phyloP scores from a whole-genome alignment of 169 alveolate genomes.

The Plasmodium inui region DNA sequence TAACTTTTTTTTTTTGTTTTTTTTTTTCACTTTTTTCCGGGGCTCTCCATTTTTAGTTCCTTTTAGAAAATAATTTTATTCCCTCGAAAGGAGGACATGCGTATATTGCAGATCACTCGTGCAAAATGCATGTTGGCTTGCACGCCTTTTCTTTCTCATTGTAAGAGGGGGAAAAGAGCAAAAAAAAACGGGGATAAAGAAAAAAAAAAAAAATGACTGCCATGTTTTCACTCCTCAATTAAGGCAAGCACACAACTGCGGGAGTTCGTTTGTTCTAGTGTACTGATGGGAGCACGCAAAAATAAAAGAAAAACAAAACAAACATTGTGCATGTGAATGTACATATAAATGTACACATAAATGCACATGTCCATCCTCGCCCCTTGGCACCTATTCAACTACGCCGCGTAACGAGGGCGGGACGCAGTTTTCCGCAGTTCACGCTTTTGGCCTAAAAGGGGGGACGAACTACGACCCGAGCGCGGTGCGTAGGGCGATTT shows the following conservation, averaged over 20 bases:
- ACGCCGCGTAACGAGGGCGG: neutral
- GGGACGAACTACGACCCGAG: neutral
- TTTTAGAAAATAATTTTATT: neutral
- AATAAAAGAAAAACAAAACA: too few species aligned
- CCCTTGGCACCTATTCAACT: neutral
- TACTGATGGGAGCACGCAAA: neutral
- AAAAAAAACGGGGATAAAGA: neutral
- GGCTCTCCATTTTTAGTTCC: neutral
- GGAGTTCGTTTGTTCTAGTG: neutral
- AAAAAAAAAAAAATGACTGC: conserved; percentile 2
- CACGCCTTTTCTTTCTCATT: neutral
- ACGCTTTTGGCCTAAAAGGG: neutral
- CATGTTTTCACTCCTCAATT: neutral
- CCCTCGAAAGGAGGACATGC: neutral
- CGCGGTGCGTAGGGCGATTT: neutral
- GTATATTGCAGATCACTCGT: neutral
- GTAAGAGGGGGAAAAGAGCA: neutral
- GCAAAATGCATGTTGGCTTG: neutral
- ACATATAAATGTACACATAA: neutral
- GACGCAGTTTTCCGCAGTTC: neutral
- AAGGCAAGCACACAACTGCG: neutral
- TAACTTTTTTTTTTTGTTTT: neutral
- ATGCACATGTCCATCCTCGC: neutral
- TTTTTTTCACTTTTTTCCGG: neutral
- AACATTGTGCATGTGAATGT: neutral